Conservation (phyloP, 768 basidiomycete genomes). For the Lactifluus volemus region DNA sequence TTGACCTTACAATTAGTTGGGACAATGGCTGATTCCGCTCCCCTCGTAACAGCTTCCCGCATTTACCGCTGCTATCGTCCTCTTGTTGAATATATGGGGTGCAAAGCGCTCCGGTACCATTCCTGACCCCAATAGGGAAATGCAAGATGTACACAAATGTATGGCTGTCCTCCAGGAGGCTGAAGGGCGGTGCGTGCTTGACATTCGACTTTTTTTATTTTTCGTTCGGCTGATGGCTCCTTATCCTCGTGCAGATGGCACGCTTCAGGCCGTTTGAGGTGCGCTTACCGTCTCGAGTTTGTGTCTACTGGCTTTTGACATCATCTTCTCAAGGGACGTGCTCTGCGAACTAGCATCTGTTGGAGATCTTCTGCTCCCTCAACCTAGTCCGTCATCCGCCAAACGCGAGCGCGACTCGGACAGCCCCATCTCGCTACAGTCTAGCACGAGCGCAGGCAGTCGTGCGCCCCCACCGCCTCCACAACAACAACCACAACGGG, state of each 20-base stretch:
- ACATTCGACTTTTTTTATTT: neutral
- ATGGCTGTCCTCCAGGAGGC: slow-evolving; percentile 16
- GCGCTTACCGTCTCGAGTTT: slow-evolving; percentile 13
- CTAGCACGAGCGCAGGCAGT: neutral
- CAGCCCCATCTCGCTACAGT: slow-evolving; percentile 27
- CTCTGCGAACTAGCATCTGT: slow-evolving; percentile 64
- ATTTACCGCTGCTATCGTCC: slow-evolving; percentile 34
- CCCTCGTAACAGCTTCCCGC: slow-evolving; percentile 20
- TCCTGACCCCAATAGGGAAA: slow-evolving; percentile 14
- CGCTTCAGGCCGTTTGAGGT: slow-evolving; percentile 42
- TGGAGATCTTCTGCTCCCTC: slow-evolving; percentile 61
- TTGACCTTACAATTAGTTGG: too few species aligned
- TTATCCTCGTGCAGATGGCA: slow-evolving; percentile 32
- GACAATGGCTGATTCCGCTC: slow-evolving; percentile 12
- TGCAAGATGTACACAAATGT: slow-evolving; percentile 21
- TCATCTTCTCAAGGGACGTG: slow-evolving; percentile 45
- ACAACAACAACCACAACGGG: neutral
- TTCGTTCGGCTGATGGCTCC: neutral
- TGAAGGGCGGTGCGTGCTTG: slow-evolving; percentile 8
- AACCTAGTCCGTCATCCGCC: slow-evolving; percentile 38
- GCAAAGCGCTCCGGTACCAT: slow-evolving; percentile 24
- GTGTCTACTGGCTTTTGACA: neutral
- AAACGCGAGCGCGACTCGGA: slow-evolving; percentile 62
- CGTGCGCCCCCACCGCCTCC: neutral
- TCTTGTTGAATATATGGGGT: slow-evolving; percentile 38